Conservation (phyloP, 1,284 basidiomycete genomes). For the Violaceomyces palustris region DNA sequence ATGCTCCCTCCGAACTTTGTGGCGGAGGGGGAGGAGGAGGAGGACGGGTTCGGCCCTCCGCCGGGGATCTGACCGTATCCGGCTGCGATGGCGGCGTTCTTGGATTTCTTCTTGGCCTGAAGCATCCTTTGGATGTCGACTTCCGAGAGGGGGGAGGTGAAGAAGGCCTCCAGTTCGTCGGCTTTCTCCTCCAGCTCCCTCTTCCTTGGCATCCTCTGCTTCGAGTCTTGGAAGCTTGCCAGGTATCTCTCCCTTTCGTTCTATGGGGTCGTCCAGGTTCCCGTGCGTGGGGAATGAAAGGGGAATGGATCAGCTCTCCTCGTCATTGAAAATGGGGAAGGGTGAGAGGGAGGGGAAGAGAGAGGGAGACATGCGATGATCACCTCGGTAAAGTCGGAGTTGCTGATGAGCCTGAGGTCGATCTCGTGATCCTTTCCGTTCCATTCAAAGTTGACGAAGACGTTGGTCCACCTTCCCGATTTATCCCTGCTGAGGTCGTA, state of each 20-base stretch:
- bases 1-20: too few relatives aligned
- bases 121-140: constrained; percentile 34
- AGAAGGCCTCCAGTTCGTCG: constrained; percentile 30
- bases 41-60: too few relatives aligned
- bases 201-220: constrained; percentile 16
- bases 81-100: constrained; percentile 11
- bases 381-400: constrained; percentile 23
- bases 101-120: constrained; percentile 21
- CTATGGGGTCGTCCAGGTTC: too few relatives aligned
- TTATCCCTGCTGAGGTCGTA: constrained; percentile 66
- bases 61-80: too few relatives aligned
- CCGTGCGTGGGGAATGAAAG: too few relatives aligned
- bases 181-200: constrained; percentile 17
- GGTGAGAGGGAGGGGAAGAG: too few relatives aligned
- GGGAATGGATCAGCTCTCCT: too few relatives aligned
- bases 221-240: too few relatives aligned
- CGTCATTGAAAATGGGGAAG: neutral
- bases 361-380: too few relatives aligned
- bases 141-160: constrained; percentile 34
- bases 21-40: too few relatives aligned
- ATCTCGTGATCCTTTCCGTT: constrained; percentile 24
- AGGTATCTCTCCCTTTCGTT: too few relatives aligned
- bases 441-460: constrained; percentile 30
- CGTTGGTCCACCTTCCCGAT: constrained; percentile 35
- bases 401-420: constrained; percentile 17